A percentile compares a stretch with the other conserved stretches of the same genome.
phyloP scores from a whole-genome alignment of 306 rosid species.

The Prunus mira region DNA sequence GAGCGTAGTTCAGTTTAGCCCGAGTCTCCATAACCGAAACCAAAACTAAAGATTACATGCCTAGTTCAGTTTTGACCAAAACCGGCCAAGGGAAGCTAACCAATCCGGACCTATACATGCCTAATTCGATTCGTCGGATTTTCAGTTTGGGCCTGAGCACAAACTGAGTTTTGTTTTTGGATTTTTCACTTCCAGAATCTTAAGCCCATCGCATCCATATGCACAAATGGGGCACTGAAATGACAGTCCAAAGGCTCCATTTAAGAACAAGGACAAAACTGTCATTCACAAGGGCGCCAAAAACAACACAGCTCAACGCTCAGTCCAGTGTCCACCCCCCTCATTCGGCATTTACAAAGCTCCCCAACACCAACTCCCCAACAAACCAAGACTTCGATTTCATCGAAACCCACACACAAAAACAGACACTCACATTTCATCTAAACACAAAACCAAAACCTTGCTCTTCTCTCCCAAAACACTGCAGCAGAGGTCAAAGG shows the following conservation, averaged over 20 bases:
- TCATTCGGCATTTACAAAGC: slow-evolving; percentile 30
- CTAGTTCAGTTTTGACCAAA: no score
- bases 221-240: no score
- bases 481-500: slow-evolving; percentile 18
- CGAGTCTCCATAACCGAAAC: no score
- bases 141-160: no score
- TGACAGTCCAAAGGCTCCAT: background rate
- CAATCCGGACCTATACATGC: no score
- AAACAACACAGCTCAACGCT: slow-evolving; percentile 3
- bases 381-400: slow-evolving; percentile 27
- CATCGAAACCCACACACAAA: slow-evolving; percentile 24
- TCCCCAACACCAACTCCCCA: slow-evolving; percentile 13
- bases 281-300: slow-evolving; percentile 22
- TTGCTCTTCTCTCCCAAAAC: slow-evolving; percentile 1
- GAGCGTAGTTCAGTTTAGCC: no score
- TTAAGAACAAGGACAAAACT: background rate
- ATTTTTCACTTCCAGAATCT: no score
- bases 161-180: no score
- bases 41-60: no score
- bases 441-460: background rate
- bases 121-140: no score
- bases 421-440: background rate
- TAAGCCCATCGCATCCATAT: no score
- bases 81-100: no score
- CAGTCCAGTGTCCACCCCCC: background rate